These are phyloP conservation scores for Paramecium sonneborni DNA, from an alignment of 73 alveolate species.

Conservation along the genomic window DNA sequence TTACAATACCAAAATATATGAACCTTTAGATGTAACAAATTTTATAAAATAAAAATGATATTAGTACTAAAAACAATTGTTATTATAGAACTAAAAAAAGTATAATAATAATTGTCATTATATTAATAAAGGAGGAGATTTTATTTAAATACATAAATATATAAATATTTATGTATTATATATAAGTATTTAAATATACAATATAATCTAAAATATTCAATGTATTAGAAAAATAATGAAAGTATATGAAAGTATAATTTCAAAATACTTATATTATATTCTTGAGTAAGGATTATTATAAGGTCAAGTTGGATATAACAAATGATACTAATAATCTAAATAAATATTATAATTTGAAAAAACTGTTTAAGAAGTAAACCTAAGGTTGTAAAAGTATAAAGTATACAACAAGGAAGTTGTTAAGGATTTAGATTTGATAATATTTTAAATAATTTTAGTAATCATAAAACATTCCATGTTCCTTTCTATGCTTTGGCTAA, in stretches of 20 bases:
- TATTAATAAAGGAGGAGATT: too few species aligned
- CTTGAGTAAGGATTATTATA: not conserved
- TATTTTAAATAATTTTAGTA: not conserved
- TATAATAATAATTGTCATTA: too few species aligned
- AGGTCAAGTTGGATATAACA: not conserved
- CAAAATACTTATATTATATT: not conserved
- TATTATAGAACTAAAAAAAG: too few species aligned
- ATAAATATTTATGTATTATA: too few species aligned
- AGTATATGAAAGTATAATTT: not conserved
- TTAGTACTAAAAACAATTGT: too few species aligned
- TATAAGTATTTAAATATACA: too few species aligned
- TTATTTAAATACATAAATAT: too few species aligned
- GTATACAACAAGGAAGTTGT: not conserved
- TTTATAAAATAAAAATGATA: too few species aligned
- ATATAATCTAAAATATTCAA: too few species aligned
- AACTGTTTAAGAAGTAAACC: not conserved
- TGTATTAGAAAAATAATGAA: not conserved
- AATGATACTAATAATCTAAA: not conserved
- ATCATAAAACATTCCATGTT: not conserved
- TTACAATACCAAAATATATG: not conserved
- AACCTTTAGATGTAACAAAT: too few species aligned
- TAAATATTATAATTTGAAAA: not conserved
- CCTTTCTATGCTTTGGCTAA: constrained; percentile 72
- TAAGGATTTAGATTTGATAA: not conserved
- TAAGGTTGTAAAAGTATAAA: not conserved